Evolutionary conservation across 179 eudicot species (phyloP).

Genomic region (Sideroxylon spinosum): DNA sequence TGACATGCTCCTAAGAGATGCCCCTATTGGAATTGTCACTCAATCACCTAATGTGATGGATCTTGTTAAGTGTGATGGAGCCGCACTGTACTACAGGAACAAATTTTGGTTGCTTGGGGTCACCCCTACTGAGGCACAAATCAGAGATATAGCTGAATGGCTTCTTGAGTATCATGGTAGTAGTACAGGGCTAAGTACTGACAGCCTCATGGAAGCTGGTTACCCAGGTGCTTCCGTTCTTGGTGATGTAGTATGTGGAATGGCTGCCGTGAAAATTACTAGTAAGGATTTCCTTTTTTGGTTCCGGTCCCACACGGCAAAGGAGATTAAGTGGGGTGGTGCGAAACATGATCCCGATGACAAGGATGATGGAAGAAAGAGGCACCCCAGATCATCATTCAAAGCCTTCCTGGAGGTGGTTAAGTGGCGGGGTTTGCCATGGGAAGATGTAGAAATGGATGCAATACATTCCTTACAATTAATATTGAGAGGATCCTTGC

Average conservation of each 20-base stretch:
- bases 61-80: conserved; percentile 83
- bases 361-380: conserved; percentile 63
- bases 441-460: conserved; percentile 97
- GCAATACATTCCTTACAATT: conserved; percentile 78
- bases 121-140: conserved; percentile 64
- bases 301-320: conserved; percentile 83
- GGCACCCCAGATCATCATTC: conserved; percentile 89
- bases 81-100: conserved; percentile 54
- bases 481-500: conserved; percentile 61
- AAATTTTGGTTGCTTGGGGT: conserved; percentile 61
- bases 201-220: conserved; percentile 84
- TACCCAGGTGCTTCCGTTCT: conserved; percentile 62
- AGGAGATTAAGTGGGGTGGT: conserved; percentile 88
- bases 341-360: conserved; percentile 79
- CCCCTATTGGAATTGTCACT: conserved; percentile 61
- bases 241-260: conserved; percentile 74
- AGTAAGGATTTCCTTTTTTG: conserved; percentile 66
- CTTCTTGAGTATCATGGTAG: conserved; percentile 57
- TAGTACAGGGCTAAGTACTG: conserved; percentile 75
- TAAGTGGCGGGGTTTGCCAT: conserved; percentile 70
- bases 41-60: conserved; percentile 88
- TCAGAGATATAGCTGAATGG: conserved; percentile 57
- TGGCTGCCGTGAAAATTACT: conserved; percentile 73
- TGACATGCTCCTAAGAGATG: conserved; percentile 83
- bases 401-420: conserved; percentile 81